These are phyloP conservation scores for Rosellinia necatrix DNA, from an alignment of 2,329 filamentous ascomycete genomes.

Conservation along the genomic window DNA sequence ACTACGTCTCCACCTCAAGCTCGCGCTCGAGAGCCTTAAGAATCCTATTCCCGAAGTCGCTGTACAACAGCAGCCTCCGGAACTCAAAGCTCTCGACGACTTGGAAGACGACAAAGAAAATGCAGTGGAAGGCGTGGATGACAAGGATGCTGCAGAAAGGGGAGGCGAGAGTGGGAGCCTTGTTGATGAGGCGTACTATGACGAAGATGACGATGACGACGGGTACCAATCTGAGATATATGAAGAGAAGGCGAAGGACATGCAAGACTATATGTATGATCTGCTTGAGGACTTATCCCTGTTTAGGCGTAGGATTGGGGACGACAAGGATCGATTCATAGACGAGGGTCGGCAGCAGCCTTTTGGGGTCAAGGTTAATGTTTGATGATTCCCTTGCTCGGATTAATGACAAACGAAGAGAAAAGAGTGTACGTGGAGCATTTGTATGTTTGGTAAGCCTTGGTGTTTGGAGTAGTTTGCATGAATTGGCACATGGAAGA, in stretches of 20 bases:
- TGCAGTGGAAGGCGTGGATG: slow-evolving; percentile 36
- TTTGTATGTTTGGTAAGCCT: slow-evolving; percentile 26
- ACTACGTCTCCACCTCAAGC: slow-evolving; percentile 80
- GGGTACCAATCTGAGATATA: slow-evolving; percentile 50
- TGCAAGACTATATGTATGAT: slow-evolving; percentile 84
- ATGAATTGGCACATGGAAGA: slow-evolving; percentile 12
- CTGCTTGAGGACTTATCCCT: slow-evolving; percentile 79
- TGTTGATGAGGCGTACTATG: slow-evolving; percentile 65
- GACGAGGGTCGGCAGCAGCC: slow-evolving; percentile 63
- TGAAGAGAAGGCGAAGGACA: slow-evolving; percentile 62
- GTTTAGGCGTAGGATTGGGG: slow-evolving; percentile 84
- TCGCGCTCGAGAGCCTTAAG: slow-evolving; percentile 83
- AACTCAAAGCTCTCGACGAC: slow-evolving; percentile 31
- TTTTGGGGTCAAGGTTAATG: slow-evolving; percentile 51
- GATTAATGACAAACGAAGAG: background rate
- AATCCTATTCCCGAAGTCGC: slow-evolving; percentile 79
- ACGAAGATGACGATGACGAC: slow-evolving; percentile 55
- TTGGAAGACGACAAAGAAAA: slow-evolving; percentile 43
- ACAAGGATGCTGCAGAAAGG: slow-evolving; percentile 44
- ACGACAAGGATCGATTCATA: slow-evolving; percentile 75
- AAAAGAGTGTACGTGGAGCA: background rate
- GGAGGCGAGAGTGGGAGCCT: slow-evolving; percentile 36
- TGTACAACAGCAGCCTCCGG: slow-evolving; percentile 39
- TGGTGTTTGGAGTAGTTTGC: slow-evolving; percentile 28
- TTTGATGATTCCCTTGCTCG: slow-evolving; percentile 29